Evolutionary conservation across 208 protist species (phyloP), one percentile per base, ranked within the genome.

Genomic region (Trypanosoma brucei): DNA sequence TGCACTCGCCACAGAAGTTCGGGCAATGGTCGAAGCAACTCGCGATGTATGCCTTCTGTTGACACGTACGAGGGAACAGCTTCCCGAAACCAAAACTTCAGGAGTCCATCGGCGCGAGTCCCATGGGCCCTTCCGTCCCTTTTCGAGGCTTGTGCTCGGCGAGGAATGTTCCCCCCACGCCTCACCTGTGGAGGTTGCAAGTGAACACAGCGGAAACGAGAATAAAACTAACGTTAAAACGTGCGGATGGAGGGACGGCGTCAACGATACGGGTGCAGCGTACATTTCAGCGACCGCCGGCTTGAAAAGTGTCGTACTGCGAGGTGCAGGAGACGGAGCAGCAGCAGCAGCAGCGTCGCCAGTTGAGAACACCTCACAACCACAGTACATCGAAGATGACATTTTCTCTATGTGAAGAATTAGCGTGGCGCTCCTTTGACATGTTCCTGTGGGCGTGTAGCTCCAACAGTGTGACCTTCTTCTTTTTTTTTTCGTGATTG

Each of bases 331-430:
- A 1, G 55, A 39, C 11, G 14, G 13, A 33, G 11, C 50, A 34
- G 31, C 6, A 14, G 44, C 44, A 48, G 14, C 9, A 8, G 44
- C 14, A 48, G 44, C 44, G 14, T 48, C 9, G 50, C 50, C 9
- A 9, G 44, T 11, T n/a, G 2, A n/a, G 33, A 38, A n/a, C 42
- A 51, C 33, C n/a, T 53, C n/a, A 35, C 6, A 50, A 46, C 48
- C 52, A 31, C 36, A 57, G 35, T 66, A 44, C 44, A 40, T 61
- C 11, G 72, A 70, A 34, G 67, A 68, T 46, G 67, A 70, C 51
- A 46, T 73, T 40, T 78, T 72, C 48, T 70, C 63, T 22, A 68
- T 77, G 55, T 77, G 44, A 64, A 40, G 4, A 45, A 8, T 14
- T 48, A n/a, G 44, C 14, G 44, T 48, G 44, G 14, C 22, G 22